These are phyloP conservation scores for Tetrahymena borealis DNA, from an alignment of 73 alveolate genomes.

Conservation along the genomic window DNA sequence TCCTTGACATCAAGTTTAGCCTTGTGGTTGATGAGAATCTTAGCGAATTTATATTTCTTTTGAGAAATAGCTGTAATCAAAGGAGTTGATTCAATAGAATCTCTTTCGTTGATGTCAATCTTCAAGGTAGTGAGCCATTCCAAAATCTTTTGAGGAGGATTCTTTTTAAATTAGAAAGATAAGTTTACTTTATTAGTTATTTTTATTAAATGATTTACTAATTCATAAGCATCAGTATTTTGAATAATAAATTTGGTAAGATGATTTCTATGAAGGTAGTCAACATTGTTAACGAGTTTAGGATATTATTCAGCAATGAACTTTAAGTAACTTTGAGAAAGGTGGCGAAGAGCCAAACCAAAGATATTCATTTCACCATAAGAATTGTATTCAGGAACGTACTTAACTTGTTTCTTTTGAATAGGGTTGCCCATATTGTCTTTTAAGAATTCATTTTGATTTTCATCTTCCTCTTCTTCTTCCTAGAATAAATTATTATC, in stretches of 20 bases:
- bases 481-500: slow-evolving; percentile 3
- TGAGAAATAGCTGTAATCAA: slow-evolving; percentile 21
- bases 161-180: too few relatives aligned
- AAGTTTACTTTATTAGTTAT: background rate
- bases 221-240: slow-evolving; percentile 32
- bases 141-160: background rate
- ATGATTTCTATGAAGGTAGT: slow-evolving; percentile 44
- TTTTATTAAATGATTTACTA: slow-evolving; percentile 8
- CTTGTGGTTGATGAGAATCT: slow-evolving; percentile 10
- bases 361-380: slow-evolving; percentile 36
- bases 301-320: slow-evolving; percentile 21
- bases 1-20: slow-evolving; percentile 18
- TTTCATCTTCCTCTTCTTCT: slow-evolving; percentile 41
- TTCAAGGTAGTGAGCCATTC: slow-evolving; percentile 26
- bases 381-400: slow-evolving; percentile 2
- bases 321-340: slow-evolving; percentile 43
- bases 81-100: slow-evolving; percentile 55
- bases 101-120: slow-evolving; percentile 51
- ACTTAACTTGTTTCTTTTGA: background rate
- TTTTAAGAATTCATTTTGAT: background rate
- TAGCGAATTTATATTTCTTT: slow-evolving; percentile 6
- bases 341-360: slow-evolving; percentile 24
- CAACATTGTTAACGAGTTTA: slow-evolving; percentile 43
- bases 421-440: slow-evolving; percentile 5
- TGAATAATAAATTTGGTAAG: slow-evolving; percentile 8